Evolutionary conservation across 768 basidiomycete species (phyloP).

Genomic region (Tylopilus cervinicoccineus): DNA sequence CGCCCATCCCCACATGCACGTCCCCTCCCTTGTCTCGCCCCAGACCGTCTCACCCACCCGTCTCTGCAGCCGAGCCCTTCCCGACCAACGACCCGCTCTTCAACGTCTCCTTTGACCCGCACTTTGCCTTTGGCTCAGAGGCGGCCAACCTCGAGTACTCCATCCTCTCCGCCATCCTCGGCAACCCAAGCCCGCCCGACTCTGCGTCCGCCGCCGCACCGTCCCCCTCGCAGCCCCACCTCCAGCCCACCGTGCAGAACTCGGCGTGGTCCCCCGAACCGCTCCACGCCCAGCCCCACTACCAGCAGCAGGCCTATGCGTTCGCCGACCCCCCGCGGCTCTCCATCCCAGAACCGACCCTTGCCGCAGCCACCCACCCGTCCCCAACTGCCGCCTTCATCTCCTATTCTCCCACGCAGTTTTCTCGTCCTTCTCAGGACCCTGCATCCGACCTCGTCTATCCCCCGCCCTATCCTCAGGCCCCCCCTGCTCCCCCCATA

Average conservation of each 20-base stretch:
- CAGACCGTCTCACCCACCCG: constrained; percentile 10
- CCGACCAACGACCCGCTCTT: constrained; percentile 56
- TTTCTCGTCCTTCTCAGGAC: constrained; percentile 30
- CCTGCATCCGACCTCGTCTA: constrained; percentile 40
- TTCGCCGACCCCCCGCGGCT: constrained; percentile 30
- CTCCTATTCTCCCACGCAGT: constrained; percentile 29
- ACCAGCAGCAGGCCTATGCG: constrained; percentile 20
- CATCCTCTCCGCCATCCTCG: constrained; percentile 88
- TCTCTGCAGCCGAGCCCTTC: constrained; percentile 45
- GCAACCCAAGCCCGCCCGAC: constrained; percentile 57
- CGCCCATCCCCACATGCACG: constrained; percentile 32
- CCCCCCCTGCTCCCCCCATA: constrained; percentile 18
- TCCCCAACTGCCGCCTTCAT: constrained; percentile 30
- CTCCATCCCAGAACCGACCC: constrained; percentile 31
- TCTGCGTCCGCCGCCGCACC: constrained; percentile 24
- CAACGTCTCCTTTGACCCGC: constrained; percentile 56
- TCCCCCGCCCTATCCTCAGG: constrained; percentile 23
- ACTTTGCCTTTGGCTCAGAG: constrained; percentile 74
- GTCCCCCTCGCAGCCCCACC: constrained; percentile 27
- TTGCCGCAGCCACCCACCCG: constrained; percentile 23
- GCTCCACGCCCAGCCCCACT: constrained; percentile 31
- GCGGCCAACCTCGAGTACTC: constrained; percentile 94
- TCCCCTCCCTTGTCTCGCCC: background rate
- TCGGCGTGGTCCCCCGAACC: constrained; percentile 38
- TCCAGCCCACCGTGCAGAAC: constrained; percentile 24